Evolutionary conservation across 2,329 filamentous ascomycete genomes (phyloP), one percentile per base, ranked within the genome.

Genomic region (Akanthomyces uredinophilus): DNA sequence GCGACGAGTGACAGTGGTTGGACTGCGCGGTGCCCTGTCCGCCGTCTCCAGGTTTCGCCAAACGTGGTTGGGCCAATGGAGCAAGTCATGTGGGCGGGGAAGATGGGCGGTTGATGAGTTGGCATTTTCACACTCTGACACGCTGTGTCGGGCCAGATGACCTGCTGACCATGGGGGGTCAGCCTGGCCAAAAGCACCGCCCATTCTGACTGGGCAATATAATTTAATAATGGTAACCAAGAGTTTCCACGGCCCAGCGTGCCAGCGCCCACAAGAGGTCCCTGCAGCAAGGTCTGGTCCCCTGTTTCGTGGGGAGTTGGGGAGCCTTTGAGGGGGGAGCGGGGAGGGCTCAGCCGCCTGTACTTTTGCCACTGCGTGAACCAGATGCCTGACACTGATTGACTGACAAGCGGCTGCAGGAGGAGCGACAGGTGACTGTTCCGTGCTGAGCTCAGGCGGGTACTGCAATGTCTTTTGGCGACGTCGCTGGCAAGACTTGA

Each of bases 71-170:
- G 56, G 32, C 43, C 55, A 50, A 58, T 50, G 24, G 47, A 52
- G 11, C 18, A 35, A 39, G 56, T 60, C 56, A 60, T 60, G 56
- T 60, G 56, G 46, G 47, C 20, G 22, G 56, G 18, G 41, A 35
- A 43, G 24, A 43, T 44, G 46, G 32, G 32, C 32, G 32, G 22
- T 60, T 52, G 56, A 60, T 60, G 56, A 49, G 56, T 24, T 60
- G 56, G 56, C 56, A 60, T 51, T 22, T 32, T 47, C 24, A 24
- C 46, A 35, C 56, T 60, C 56, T 60, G 56, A 60, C 56, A 60
- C 56, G 46, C 56, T 32, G 47, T 60, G 56, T 60, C 43, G 24
- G 56, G 56, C 56, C 56, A 29, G 46, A 47, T 59, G 56, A 60
- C 56, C 56, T 43, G 56, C 56, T 59, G 56, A 59, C 56, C 24